Percentiles rank a stretch among this genome's conserved stretches.
phyloP scores from a whole-genome alignment of 2,329 filamentous ascomycete genomes.

The Ophiognomonia clavigignenti-juglandacearum region DNA sequence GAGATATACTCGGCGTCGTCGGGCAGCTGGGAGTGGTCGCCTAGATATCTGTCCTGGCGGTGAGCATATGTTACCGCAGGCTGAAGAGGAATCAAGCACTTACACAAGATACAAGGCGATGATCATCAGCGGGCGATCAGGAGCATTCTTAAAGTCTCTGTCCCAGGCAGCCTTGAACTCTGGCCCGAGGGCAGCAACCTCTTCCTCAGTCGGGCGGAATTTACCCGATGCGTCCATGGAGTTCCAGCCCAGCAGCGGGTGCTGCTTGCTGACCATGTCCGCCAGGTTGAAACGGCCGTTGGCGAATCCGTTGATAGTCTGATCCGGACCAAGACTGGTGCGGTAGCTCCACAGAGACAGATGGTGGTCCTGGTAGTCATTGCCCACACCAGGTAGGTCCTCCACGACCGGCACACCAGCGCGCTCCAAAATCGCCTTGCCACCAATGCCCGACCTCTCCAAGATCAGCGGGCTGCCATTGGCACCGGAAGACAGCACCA shows the following conservation, averaged over 20 bases:
- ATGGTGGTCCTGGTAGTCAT: slow-evolving; percentile 40
- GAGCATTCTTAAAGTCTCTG: slow-evolving; percentile 17
- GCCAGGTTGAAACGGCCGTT: slow-evolving; percentile 41
- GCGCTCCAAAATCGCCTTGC: slow-evolving; percentile 38
- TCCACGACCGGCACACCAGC: slow-evolving; percentile 41
- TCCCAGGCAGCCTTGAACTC: slow-evolving; percentile 20
- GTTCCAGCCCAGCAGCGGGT: slow-evolving; percentile 53
- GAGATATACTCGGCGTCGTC: slow-evolving; percentile 27
- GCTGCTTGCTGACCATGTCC: slow-evolving; percentile 39
- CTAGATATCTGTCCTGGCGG: slow-evolving; percentile 23
- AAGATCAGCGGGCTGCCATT: slow-evolving; percentile 39
- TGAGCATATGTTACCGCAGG: not conserved
- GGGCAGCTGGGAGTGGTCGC: slow-evolving; percentile 38
- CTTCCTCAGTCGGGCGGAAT: slow-evolving; percentile 38
- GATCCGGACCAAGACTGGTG: slow-evolving; percentile 20
- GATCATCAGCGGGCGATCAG: slow-evolving; percentile 29
- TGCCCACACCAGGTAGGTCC: slow-evolving; percentile 47
- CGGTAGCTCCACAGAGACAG: not conserved
- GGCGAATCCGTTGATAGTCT: slow-evolving; percentile 46
- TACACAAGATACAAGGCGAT: slow-evolving; percentile 25
- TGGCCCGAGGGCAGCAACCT: slow-evolving; percentile 19
- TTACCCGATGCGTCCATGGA: slow-evolving; percentile 51
- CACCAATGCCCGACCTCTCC: slow-evolving; percentile 45
- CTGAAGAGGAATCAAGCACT: not conserved
- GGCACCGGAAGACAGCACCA: slow-evolving; percentile 34